Evolutionary conservation across 108 stramenopile genomes (phyloP).

Genomic region (Thalassiosira profunda): DNA sequence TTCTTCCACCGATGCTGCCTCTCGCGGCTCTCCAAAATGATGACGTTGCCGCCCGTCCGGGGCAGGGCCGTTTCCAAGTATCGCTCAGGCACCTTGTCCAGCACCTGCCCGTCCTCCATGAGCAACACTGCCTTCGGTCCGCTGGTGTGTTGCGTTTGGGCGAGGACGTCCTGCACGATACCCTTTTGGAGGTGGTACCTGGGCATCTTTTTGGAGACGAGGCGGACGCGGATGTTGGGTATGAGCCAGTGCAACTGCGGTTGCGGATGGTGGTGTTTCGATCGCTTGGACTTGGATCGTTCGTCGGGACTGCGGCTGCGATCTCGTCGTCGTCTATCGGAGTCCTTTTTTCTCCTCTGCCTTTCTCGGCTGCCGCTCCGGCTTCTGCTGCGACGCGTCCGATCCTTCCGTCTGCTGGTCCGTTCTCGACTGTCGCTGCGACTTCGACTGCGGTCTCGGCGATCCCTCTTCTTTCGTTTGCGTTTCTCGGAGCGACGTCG

Average conservation of each 20-base stretch:
- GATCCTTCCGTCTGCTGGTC: slow-evolving; percentile 7
- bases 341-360: slow-evolving; percentile 8
- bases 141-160: slow-evolving; percentile 6
- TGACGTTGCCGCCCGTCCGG: slow-evolving; percentile 76
- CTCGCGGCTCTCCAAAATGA: slow-evolving; percentile 75
- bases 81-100: slow-evolving; percentile 80
- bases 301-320: slow-evolving; percentile 11
- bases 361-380: slow-evolving; percentile 12
- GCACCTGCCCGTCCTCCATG: slow-evolving; percentile 66
- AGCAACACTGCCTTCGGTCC: slow-evolving; percentile 63
- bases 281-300: slow-evolving; percentile 3
- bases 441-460: slow-evolving; percentile 13
- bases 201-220: slow-evolving; percentile 74
- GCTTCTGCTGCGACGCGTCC: slow-evolving; percentile 17
- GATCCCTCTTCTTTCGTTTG: slow-evolving; percentile 19
- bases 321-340: slow-evolving; percentile 5
- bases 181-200: slow-evolving; percentile 79
- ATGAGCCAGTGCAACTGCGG: slow-evolving; percentile 62
- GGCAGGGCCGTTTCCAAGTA: slow-evolving; percentile 90
- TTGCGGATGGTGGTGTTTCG: slow-evolving; percentile 6
- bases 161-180: slow-evolving; percentile 77
- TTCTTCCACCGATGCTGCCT: slow-evolving; percentile 55
- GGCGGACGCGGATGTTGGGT: slow-evolving; percentile 86
- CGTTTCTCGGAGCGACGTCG: slow-evolving; percentile 11
- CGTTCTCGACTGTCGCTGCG: slow-evolving; percentile 6